A percentile compares a stretch with the other conserved stretches of the same genome.
phyloP scores from a whole-genome alignment of 2,329 filamentous ascomycete species.

The Aspergillus ochraceus region DNA sequence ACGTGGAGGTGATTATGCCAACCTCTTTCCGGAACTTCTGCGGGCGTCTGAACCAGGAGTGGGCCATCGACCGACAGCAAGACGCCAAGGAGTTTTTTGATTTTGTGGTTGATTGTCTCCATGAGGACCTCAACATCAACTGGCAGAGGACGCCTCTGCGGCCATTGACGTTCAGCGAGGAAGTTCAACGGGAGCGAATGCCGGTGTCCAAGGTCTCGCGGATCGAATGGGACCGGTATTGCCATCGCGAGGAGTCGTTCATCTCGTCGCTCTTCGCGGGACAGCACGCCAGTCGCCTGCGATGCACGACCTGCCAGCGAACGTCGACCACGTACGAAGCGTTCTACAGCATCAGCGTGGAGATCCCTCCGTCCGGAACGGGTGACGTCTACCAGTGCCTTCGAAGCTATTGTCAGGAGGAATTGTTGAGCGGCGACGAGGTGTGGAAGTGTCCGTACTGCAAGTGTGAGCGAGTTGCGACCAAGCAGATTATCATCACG shows the following conservation, averaged over 20 bases:
- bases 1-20: conserved; percentile 53
- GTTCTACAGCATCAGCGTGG: conserved; percentile 70
- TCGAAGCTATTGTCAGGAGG: conserved; percentile 66
- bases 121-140: conserved; percentile 78
- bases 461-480: conserved; percentile 64
- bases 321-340: conserved; percentile 68
- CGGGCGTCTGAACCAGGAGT: conserved; percentile 62
- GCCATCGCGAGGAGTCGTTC: conserved; percentile 69
- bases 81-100: conserved; percentile 88
- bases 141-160: conserved; percentile 61
- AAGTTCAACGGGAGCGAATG: conserved; percentile 60
- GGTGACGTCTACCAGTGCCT: conserved; percentile 68
- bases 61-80: conserved; percentile 76
- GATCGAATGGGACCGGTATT: conserved; percentile 73
- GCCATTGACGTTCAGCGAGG: conserved; percentile 59
- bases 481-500: conserved; percentile 71
- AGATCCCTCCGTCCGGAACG: conserved; percentile 63
- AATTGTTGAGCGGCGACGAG: conserved; percentile 66
- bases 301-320: conserved; percentile 60
- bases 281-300: conserved; percentile 62
- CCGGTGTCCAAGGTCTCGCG: conserved; percentile 65
- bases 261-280: conserved; percentile 79
- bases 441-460: conserved; percentile 74
- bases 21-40: conserved; percentile 67
- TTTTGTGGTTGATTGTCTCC: conserved; percentile 76